These are phyloP conservation scores for Fusarium transvaalense DNA, from an alignment of 2,329 filamentous ascomycete species.

Conservation along the genomic window DNA sequence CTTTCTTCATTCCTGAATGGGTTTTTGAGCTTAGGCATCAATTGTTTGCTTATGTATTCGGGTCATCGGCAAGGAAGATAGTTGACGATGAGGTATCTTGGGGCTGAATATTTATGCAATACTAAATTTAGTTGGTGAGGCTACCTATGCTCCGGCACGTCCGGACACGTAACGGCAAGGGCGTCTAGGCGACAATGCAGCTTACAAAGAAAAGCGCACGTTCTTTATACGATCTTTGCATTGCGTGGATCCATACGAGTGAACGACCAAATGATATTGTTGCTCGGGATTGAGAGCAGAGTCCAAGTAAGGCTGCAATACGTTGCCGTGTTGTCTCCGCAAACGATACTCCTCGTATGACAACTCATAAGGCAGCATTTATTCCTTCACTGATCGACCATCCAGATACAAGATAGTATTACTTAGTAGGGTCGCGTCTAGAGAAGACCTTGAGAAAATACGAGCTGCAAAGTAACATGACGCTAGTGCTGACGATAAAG, in stretches of 20 bases:
- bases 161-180: constrained; percentile 1
- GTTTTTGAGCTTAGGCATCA: neutral
- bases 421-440: neutral
- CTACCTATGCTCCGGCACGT: neutral
- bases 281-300: neutral
- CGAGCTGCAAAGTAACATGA: neutral
- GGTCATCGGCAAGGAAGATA: neutral
- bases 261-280: neutral
- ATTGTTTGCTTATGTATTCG: neutral
- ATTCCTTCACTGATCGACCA: neutral
- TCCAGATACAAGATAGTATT: neutral
- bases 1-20: too few relatives aligned
- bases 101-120: neutral
- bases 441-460: neutral
- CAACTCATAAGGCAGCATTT: neutral
- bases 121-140: constrained; percentile 16
- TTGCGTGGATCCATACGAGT: neutral
- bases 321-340: neutral
- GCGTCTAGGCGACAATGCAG: neutral
- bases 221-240: neutral
- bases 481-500: constrained; percentile 11
- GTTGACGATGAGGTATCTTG: neutral
- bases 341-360: neutral
- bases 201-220: neutral
- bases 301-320: neutral